Evolutionary conservation across 1,284 basidiomycete genomes (phyloP), one percentile per base, ranked within the genome.

Genomic region (Boletus mariae): DNA sequence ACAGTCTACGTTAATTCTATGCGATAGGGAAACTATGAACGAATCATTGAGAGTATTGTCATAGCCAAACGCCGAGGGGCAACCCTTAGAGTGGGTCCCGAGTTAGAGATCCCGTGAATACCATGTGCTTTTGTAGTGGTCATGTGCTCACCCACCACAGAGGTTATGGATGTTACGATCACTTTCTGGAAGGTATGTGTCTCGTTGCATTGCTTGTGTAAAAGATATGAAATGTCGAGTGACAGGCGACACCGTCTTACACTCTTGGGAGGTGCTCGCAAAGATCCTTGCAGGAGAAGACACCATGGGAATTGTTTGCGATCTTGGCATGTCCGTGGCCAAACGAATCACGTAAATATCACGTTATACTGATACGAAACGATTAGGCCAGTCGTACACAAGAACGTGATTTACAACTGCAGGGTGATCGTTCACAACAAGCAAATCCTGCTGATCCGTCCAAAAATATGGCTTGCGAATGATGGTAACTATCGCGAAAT

Each of bases 391-490:
- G 81, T 98, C 47, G 81, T 87, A 4, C 97, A 98, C 78, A 97
- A 98, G 78, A 97, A 96, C 63, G 93, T 94, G 48, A 94, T 91
- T 57, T 99, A 98, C 76, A 99, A 99, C 68, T 98, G 94, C 70
- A 86, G 97, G 17, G 78, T 98, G 34, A 87, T 98, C 64, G 83
- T 96, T 38, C 80, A 94, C 66, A 79, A 96, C 71, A 80, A 84
- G 45, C 83, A 92, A 72, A 94, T 99, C 59, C 71, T 98, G 1
- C 81, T 97, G 61, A 98, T 99, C 61, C 84, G 97, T 11, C 97
- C 96, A 0, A 99, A 99, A 75, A 95, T 99, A 94, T 99, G 96
- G 96, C 79, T 99, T 55, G 96, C 96, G 3, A 99, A 99, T 66
- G 94, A 98, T 63, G 96, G 96, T 10, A 98, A 99, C 70, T 99